Conservation (phyloP, 164 flowering plant genomes). For the Dillenia turbinata region DNA sequence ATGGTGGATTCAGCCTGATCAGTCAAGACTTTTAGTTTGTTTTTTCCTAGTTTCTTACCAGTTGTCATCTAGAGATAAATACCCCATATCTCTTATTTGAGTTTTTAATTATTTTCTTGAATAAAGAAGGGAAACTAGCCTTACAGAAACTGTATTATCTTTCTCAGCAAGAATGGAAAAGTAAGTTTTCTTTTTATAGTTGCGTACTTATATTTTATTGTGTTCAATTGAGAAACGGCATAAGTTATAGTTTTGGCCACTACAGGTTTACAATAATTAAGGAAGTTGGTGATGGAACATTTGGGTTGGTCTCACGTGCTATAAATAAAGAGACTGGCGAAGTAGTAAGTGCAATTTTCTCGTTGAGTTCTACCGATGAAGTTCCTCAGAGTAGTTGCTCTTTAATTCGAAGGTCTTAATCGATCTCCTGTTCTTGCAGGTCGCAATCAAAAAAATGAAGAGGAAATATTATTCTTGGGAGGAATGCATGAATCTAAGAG, state of each 20-base stretch:
- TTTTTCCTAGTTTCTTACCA: slow-evolving; percentile 10
- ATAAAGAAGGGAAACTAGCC: slow-evolving; percentile 30
- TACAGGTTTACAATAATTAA: slow-evolving; percentile 83
- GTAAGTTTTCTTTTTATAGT: slow-evolving; percentile 28
- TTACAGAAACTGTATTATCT: slow-evolving; percentile 16
- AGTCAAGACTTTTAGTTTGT: slow-evolving; percentile 13
- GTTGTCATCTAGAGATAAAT: slow-evolving; percentile 7
- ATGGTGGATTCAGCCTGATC: slow-evolving; percentile 44
- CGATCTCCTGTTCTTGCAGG: slow-evolving; percentile 35
- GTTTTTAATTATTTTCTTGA: slow-evolving; percentile 18
- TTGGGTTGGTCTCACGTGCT: slow-evolving; percentile 97
- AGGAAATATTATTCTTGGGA: slow-evolving; percentile 96
- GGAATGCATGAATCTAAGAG: slow-evolving; percentile 92
- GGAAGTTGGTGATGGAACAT: slow-evolving; percentile 98
- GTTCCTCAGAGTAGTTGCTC: not conserved
- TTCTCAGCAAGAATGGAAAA: slow-evolving; percentile 63
- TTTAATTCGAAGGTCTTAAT: not conserved
- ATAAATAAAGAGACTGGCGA: slow-evolving; percentile 85
- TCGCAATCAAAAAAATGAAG: slow-evolving; percentile 96
- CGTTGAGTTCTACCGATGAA: not conserved
- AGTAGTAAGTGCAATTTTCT: slow-evolving; percentile 55
- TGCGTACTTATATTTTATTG: not conserved
- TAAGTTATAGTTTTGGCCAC: not conserved
- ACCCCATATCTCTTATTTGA: slow-evolving; percentile 14
- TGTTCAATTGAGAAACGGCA: too few species aligned